Evolutionary conservation across 352 stramenopile species (phyloP).

Genomic region (Phytophthora multivora): DNA sequence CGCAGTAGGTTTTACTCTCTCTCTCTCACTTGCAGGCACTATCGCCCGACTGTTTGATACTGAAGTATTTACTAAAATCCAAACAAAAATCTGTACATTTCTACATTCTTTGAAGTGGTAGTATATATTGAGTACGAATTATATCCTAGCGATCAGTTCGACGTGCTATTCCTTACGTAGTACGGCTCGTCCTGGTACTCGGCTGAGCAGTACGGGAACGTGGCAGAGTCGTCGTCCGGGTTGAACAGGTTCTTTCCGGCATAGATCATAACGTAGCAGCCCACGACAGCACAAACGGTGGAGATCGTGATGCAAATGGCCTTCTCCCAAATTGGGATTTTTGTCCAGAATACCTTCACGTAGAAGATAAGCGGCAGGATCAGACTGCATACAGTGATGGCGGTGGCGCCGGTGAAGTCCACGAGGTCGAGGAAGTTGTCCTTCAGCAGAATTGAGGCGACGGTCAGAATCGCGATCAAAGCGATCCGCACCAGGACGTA

Average conservation of each 20-base stretch:
- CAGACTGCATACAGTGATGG: slow-evolving; percentile 39
- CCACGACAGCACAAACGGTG: slow-evolving; percentile 29
- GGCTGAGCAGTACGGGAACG: slow-evolving; percentile 38
- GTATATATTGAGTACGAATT: too few relatives aligned
- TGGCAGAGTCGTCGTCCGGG: slow-evolving; percentile 8
- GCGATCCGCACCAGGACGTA: slow-evolving; percentile 38
- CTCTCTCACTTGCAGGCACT: too few relatives aligned
- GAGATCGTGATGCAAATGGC: slow-evolving; percentile 23
- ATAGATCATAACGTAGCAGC: slow-evolving; percentile 39
- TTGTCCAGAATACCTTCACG: slow-evolving; percentile 37
- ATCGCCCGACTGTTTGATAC: too few relatives aligned
- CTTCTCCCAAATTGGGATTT: slow-evolving; percentile 45
- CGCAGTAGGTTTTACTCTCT: too few relatives aligned
- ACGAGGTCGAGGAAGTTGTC: slow-evolving; percentile 43
- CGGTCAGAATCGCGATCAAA: slow-evolving; percentile 33
- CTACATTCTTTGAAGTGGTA: too few relatives aligned
- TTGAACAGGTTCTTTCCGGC: slow-evolving; percentile 36
- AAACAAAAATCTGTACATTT: too few relatives aligned
- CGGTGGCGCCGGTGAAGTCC: slow-evolving; percentile 45
- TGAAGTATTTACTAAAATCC: too few relatives aligned
- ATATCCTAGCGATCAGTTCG: slow-evolving; percentile 3
- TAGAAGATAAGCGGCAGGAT: slow-evolving; percentile 48
- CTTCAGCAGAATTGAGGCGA: slow-evolving; percentile 33
- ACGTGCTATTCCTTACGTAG: slow-evolving; percentile 31
- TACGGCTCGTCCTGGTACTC: slow-evolving; percentile 36